phyloP scores from a whole-genome alignment of 352 stramenopile genomes.

The Phytopythium vexans region DNA sequence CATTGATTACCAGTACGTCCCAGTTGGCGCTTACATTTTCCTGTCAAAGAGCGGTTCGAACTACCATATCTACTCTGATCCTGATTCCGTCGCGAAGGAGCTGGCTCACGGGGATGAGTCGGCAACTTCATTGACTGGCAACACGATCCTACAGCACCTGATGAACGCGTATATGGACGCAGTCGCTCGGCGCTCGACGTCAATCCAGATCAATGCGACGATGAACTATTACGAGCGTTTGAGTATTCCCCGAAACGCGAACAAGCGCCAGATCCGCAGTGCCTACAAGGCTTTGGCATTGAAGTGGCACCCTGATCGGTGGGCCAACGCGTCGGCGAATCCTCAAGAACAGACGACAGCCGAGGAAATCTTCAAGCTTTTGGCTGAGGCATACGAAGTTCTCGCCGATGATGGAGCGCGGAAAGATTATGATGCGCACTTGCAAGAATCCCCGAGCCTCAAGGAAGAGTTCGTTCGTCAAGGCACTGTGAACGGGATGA shows the following conservation, averaged over 20 bases:
- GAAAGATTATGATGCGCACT: slow-evolving; percentile 59
- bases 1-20: slow-evolving; percentile 71
- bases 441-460: slow-evolving; percentile 42
- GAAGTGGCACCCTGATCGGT: slow-evolving; percentile 88
- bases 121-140: slow-evolving; percentile 54
- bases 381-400: slow-evolving; percentile 83
- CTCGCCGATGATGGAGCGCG: slow-evolving; percentile 60
- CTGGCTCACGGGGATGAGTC: slow-evolving; percentile 50
- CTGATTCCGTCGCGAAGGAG: slow-evolving; percentile 27
- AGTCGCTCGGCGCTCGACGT: slow-evolving; percentile 66
- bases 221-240: slow-evolving; percentile 88
- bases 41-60: slow-evolving; percentile 53
- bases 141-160: slow-evolving; percentile 77
- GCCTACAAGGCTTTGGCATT: slow-evolving; percentile 75
- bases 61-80: slow-evolving; percentile 51
- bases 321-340: slow-evolving; percentile 39
- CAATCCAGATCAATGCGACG: slow-evolving; percentile 74
- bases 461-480: slow-evolving; percentile 76
- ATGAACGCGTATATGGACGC: slow-evolving; percentile 81
- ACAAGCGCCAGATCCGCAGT: slow-evolving; percentile 55
- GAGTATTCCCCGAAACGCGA: slow-evolving; percentile 64
- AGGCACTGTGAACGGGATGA: slow-evolving; percentile 81
- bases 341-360: slow-evolving; percentile 61
- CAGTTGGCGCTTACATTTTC: slow-evolving; percentile 77
- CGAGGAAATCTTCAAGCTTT: slow-evolving; percentile 79